Evolutionary conservation across 129 eudicot genomes (phyloP), one percentile per base, ranked within the genome.

Genomic region (Artemisia tridentata): DNA sequence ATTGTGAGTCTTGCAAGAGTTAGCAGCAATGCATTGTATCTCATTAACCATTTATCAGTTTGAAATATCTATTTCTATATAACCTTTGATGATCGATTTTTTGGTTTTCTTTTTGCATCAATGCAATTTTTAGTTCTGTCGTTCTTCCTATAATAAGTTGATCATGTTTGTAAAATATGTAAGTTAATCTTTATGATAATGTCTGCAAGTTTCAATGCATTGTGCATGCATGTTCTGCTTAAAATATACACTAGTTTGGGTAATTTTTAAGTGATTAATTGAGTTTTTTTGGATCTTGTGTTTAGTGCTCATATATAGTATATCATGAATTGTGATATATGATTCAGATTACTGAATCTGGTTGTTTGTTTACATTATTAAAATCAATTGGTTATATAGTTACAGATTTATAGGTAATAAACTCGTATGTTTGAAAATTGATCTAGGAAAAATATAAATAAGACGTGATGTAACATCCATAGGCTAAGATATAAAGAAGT

Each of bases 21-120:
- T 38, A 81, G 78, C 21, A 89, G 98, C 59, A 85, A 77, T 76
- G 85, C 95, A 59, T 79, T 92, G 67, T 66, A 78, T 29, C 91
- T 89, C 31, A 86, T 90, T 43, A 92, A 89, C 70, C 87, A 79
- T 60, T 84, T 92, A 13, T 61, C 78, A 3, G 80, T 68, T 64
- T 72, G 38, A 63, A 10, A 20, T 55, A 3, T 54, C 31, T 27
- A 11, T 27, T 14, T 5, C 7, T 27, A 14, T 59, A 11, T 27
- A 9, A 59, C 13, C 60, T 34, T 38, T 59, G n/a, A 57, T 20
- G 61, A n/a, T n/a, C n/a, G n/a, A 7, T 6, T 21, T 21, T 52
- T 21, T 29, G 20, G 7, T 27, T 77, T 7, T 18, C 3, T 64
- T 65, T 53, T 56, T 69, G 51, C 19, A 11, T 63, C 63, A 20